phyloP scores from a whole-genome alignment of 2,329 filamentous ascomycete genomes.

The Phyllosticta citribraziliensis region DNA sequence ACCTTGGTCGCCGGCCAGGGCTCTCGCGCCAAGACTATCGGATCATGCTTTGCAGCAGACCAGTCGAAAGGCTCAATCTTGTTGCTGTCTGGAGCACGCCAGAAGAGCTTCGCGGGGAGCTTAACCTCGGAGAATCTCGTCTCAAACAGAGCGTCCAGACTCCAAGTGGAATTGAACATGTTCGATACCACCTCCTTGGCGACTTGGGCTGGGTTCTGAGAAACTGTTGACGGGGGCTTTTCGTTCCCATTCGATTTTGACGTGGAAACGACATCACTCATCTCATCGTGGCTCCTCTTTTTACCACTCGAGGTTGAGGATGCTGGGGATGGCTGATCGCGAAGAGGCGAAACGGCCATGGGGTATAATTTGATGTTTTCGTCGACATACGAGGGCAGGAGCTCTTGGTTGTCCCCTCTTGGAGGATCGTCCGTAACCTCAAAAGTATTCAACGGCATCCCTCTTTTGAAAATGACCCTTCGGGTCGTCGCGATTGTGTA shows the following conservation, averaged over 20 bases:
- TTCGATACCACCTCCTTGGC: conserved; percentile 56
- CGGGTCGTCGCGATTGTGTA: conserved; percentile 75
- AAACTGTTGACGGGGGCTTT: conserved; percentile 21
- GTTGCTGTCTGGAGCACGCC: conserved; percentile 51
- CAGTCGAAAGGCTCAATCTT: conserved; percentile 53
- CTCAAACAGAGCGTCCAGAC: conserved; percentile 58
- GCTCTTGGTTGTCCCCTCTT: conserved; percentile 32
- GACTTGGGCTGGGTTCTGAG: conserved; percentile 38
- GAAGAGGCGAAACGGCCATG: conserved; percentile 48
- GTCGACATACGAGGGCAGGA: conserved; percentile 48
- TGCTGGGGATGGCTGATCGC: conserved; percentile 5
- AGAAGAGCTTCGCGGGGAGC: conserved; percentile 60
- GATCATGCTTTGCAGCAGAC: conserved; percentile 38
- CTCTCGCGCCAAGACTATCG: conserved; percentile 60
- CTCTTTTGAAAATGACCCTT: conserved; percentile 76
- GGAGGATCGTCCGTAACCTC: conserved; percentile 46
- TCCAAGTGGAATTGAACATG: conserved; percentile 75
- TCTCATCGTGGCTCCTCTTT: conserved; percentile 18
- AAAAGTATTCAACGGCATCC: conserved; percentile 59
- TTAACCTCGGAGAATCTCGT: conserved; percentile 56
- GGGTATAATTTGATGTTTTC: conserved; percentile 76
- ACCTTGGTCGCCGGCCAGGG: conserved; percentile 70
- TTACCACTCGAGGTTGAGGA: conserved; percentile 9
- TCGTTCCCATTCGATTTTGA: not conserved
- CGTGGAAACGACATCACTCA: conserved; percentile 19